A percentile compares a stretch with the other conserved stretches of the same genome.
Conservation (phyloP, 495 filamentous ascomycete species). For the Parmelia sp. region DNA sequence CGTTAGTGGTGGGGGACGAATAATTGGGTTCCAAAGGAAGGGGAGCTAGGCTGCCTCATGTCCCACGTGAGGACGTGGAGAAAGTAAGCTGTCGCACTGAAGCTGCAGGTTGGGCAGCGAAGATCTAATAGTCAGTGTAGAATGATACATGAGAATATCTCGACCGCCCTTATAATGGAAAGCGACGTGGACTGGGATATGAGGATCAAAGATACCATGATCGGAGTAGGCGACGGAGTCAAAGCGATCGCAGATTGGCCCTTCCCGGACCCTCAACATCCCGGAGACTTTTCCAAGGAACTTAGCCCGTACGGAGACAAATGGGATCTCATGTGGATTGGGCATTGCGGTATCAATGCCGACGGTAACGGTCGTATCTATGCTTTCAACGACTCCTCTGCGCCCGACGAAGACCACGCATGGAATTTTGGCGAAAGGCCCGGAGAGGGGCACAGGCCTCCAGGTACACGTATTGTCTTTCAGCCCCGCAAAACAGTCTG, state of each 20-base stretch:
- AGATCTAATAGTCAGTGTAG: constrained; percentile 15
- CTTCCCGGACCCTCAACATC: constrained; percentile 29
- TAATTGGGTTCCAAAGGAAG: constrained; percentile 23
- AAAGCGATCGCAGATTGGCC: constrained; percentile 46
- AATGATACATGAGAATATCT: constrained; percentile 37
- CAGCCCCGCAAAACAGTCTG: constrained; percentile 18
- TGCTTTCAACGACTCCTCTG: constrained; percentile 19
- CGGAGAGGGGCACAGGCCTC: constrained; percentile 11
- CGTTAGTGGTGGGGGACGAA: constrained; percentile 20
- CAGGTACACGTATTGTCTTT: constrained; percentile 22
- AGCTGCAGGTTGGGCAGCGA: neutral
- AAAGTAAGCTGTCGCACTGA: constrained; percentile 7
- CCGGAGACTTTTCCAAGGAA: constrained; percentile 26
- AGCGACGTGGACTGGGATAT: constrained; percentile 47
- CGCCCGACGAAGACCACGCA: constrained; percentile 19
- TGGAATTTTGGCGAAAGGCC: constrained; percentile 20
- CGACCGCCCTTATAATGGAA: constrained; percentile 42
- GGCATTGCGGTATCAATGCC: constrained; percentile 33
- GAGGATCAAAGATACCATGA: constrained; percentile 32
- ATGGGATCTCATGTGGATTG: constrained; percentile 39
- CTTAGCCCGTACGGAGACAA: constrained; percentile 34
- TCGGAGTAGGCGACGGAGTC: constrained; percentile 46
- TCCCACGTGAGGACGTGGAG: constrained; percentile 23
- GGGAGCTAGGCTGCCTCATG: constrained; percentile 25
- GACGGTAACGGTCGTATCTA: constrained; percentile 23